phyloP scores from a whole-genome alignment of 139 green algal species.

The Coccomyxa sp. region DNA sequence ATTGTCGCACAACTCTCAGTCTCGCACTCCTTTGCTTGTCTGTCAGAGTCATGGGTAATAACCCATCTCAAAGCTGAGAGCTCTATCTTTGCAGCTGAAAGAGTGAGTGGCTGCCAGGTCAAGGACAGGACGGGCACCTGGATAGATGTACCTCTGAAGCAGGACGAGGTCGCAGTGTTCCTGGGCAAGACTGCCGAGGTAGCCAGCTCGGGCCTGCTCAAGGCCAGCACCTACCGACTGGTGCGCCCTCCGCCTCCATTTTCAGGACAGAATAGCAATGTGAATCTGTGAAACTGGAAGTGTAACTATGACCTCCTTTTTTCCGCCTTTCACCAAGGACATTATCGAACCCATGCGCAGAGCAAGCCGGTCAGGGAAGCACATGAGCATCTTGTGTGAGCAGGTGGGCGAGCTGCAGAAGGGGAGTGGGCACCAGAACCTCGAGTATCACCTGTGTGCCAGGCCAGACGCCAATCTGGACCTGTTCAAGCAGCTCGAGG shows the following conservation, averaged over 20 bases:
- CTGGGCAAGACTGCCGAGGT: conserved; percentile 3
- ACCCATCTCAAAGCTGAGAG: background rate
- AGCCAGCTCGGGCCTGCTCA: conserved; percentile 10
- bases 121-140: conserved; percentile 6
- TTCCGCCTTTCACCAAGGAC: too few relatives aligned
- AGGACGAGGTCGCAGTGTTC: conserved; percentile 8
- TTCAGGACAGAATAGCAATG: background rate
- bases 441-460: conserved; percentile 13
- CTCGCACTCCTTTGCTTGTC: background rate
- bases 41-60: background rate
- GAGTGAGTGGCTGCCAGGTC: background rate
- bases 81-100: background rate
- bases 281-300: background rate
- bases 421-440: background rate
- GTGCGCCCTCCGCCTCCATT: background rate
- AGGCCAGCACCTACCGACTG: conserved; percentile 10
- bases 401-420: conserved; percentile 11
- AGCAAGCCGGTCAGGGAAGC: too few relatives aligned
- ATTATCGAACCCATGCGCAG: too few relatives aligned
- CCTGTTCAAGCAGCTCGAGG: background rate
- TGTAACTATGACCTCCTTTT: background rate
- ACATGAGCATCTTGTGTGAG: background rate
- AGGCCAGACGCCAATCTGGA: conserved; percentile 6
- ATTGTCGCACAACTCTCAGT: too few relatives aligned
- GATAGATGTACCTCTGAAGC: conserved; percentile 2